Evolutionary conservation across 305 asterid species (phyloP), one percentile per base, ranked within the genome.

Genomic region (Fraxinus dipetala): DNA sequence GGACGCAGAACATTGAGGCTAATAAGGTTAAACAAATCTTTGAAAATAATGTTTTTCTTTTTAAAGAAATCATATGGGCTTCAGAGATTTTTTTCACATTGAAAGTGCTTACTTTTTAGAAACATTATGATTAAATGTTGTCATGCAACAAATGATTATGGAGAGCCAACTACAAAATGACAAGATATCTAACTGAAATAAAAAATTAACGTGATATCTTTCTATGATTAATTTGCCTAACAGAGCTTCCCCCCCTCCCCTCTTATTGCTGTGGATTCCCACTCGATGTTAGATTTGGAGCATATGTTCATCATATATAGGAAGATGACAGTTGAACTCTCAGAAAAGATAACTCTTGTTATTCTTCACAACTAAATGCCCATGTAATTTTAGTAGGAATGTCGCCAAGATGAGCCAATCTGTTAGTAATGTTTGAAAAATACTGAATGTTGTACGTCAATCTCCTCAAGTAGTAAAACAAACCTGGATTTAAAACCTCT

Each of bases 401-500:
- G 6, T 14, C 14, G 59, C 59, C 20, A 4, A 48, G 59, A 48
- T 48, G 20, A 48, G 59, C 59, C 59, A 14, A 67, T 67, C 38
- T 13, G 36, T 67, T 13, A 67, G 38, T 13, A 30, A 9, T 67
- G 10, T 67, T 18, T 3, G 74, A 48, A 67, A 67, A 28, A 3
- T 67, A 13, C 74, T 67, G 74, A 28, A 67, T 26, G 74, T 30
- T 10, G 36, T 5, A 28, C n/a, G 3, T 67, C 45, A 28, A 22
- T 75, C 18, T 5, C 20, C 56, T 6, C 31, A 61, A 82, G 56
- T 24, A 65, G 76, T 72, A 4, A 67, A 83, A 83, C 93, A 26
- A 63, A 92, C 96, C 96, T 88, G 92, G 92, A 81, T 81, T 81
- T 74, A 86, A 82, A 86, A 86, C 88, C 80, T 90, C 91, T 38